Evolutionary conservation across 2,329 filamentous ascomycete genomes (phyloP).

Genomic region (Monascus ruber): DNA sequence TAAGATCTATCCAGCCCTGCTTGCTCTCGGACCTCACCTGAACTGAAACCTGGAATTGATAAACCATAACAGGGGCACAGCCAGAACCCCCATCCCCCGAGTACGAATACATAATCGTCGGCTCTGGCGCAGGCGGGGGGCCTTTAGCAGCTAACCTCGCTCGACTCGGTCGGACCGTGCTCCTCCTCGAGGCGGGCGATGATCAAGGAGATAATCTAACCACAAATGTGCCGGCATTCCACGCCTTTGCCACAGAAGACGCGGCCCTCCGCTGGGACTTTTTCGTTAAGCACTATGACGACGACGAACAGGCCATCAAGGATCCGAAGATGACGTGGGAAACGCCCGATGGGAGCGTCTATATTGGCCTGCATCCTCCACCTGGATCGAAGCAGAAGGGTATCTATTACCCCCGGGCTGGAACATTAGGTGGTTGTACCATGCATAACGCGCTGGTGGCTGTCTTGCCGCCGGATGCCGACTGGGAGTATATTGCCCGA

Average conservation of each 20-base stretch:
- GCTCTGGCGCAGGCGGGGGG: slow-evolving; percentile 26
- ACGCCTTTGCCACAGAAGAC: slow-evolving; percentile 18
- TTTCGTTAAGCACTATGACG: slow-evolving; percentile 23
- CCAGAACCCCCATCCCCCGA: slow-evolving; percentile 2
- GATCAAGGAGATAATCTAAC: slow-evolving; percentile 21
- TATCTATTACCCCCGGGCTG: slow-evolving; percentile 47
- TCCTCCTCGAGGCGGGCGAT: slow-evolving; percentile 29
- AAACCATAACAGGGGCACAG: no score
- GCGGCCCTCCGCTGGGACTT: slow-evolving; percentile 21
- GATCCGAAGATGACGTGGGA: slow-evolving; percentile 30
- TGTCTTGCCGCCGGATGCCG: slow-evolving; percentile 47
- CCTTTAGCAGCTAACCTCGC: slow-evolving; percentile 26
- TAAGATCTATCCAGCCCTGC: no score
- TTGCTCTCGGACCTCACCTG: no score
- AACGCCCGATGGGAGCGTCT: slow-evolving; percentile 38
- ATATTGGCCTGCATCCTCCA: slow-evolving; percentile 45
- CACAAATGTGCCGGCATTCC: slow-evolving; percentile 19
- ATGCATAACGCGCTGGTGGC: slow-evolving; percentile 52
- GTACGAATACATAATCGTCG: slow-evolving; percentile 30
- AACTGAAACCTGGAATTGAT: no score
- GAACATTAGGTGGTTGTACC: slow-evolving; percentile 47
- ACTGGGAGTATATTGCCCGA: slow-evolving; percentile 47
- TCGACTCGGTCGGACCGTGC: slow-evolving; percentile 21
- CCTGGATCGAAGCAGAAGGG: slow-evolving; percentile 41
- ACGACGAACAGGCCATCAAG: slow-evolving; percentile 16